These are phyloP conservation scores for Ceratocystis eucalypticola DNA, from an alignment of 2,329 filamentous ascomycete genomes.

Conservation along the genomic window DNA sequence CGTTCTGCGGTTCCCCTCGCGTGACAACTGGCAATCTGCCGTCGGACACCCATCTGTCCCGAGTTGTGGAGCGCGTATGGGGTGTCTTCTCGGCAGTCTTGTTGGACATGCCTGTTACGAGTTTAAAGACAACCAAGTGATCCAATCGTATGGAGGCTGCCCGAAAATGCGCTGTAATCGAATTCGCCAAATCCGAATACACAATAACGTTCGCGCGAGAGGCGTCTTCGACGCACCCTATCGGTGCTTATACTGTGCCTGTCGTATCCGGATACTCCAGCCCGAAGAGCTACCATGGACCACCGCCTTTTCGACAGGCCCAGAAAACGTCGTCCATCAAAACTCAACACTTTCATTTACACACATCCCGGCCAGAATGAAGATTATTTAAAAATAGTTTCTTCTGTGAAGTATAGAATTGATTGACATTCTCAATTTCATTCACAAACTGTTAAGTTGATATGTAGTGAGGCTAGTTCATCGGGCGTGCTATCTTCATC, in stretches of 20 bases:
- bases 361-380: no score
- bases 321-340: no score
- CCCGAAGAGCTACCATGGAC: no score
- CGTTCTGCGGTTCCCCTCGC: slow-evolving; percentile 20
- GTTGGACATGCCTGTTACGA: background rate
- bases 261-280: background rate
- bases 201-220: background rate
- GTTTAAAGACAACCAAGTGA: background rate
- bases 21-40: slow-evolving; percentile 23
- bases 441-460: no score
- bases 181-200: slow-evolving; percentile 14
- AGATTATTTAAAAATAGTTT: no score
- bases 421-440: no score
- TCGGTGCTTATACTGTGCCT: background rate
- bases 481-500: background rate
- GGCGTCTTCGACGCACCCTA: slow-evolving; percentile 1
- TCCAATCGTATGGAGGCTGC: background rate
- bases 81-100: slow-evolving; percentile 11
- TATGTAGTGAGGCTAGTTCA: background rate
- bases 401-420: no score
- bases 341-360: no score
- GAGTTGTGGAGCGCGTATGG: slow-evolving; percentile 10
- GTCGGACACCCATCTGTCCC: background rate
- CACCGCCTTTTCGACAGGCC: no score
- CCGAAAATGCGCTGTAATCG: slow-evolving; percentile 9